Percentiles rank a stretch among this genome's conserved stretches.
Conservation (phyloP, 164 flowering plant genomes). For the Malania oleifera region DNA sequence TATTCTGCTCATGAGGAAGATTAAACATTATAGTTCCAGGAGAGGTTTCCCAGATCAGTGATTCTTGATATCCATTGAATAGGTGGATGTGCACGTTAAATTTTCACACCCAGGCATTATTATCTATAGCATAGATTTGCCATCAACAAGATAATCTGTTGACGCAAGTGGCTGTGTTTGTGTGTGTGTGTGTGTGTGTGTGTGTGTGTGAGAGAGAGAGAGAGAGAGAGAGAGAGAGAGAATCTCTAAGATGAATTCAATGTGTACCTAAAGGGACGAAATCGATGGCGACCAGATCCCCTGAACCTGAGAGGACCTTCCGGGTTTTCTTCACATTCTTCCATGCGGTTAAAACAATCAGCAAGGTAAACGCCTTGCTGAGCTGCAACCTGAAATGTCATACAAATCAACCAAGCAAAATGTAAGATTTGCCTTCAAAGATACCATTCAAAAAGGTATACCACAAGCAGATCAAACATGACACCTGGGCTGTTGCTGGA, state of each 20-base stretch:
- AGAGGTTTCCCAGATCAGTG: too few relatives aligned
- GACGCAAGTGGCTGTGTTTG: too few relatives aligned
- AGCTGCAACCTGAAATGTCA: slow-evolving; percentile 64
- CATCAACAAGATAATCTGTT: too few relatives aligned
- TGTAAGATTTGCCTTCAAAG: not conserved
- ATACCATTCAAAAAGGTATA: not conserved
- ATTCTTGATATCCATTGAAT: too few relatives aligned
- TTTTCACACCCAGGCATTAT: too few relatives aligned
- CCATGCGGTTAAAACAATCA: slow-evolving; percentile 76
- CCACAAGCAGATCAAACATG: not conserved
- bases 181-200: too few relatives aligned
- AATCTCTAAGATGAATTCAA: not conserved
- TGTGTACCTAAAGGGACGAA: slow-evolving; percentile 69
- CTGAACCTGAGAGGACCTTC: slow-evolving; percentile 84
- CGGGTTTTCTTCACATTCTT: slow-evolving; percentile 57
- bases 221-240: too few relatives aligned
- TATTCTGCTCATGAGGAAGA: too few relatives aligned
- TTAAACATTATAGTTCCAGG: too few relatives aligned
- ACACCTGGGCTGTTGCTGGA: slow-evolving; percentile 96
- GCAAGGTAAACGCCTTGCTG: slow-evolving; percentile 85
- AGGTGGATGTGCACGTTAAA: too few relatives aligned
- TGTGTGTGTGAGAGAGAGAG: too few relatives aligned
- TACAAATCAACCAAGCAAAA: not conserved
- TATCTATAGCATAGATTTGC: too few relatives aligned
- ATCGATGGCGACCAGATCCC: slow-evolving; percentile 71